Percentiles rank a stretch among this genome's conserved stretches.
Conservation (phyloP, 2,329 filamentous ascomycete genomes). For the Cordyceps cicadae region DNA sequence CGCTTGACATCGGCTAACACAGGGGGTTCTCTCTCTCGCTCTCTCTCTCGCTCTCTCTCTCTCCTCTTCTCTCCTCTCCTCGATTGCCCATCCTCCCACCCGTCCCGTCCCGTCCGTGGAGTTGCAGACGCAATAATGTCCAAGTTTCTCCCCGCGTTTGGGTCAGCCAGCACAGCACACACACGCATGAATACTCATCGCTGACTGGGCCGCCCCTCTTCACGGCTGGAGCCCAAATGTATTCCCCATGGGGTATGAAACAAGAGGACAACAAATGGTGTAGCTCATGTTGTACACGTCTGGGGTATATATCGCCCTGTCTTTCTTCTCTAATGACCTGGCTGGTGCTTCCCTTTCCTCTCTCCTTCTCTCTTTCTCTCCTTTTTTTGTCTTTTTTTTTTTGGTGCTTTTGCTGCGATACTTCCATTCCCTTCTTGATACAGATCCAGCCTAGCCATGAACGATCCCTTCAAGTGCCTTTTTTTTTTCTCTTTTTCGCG, state of each 20-base stretch:
- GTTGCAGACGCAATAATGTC: not conserved
- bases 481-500: not conserved
- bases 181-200: not conserved
- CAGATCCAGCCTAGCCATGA: not conserved
- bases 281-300: not conserved
- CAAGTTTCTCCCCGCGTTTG: not conserved
- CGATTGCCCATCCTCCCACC: not conserved
- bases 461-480: not conserved
- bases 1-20: constrained; percentile 7
- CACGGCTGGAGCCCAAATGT: not conserved
- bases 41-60: not conserved
- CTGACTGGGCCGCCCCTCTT: not conserved
- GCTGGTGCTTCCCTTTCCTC: not conserved
- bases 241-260: not conserved
- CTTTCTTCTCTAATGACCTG: not conserved
- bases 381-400: no score
- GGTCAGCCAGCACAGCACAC: not conserved
- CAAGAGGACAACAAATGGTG: not conserved
- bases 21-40: no score
- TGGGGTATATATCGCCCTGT: not conserved
- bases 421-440: not conserved
- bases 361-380: no score
- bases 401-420: not conserved
- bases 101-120: not conserved
- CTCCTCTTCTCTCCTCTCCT: not conserved